phyloP scores from a whole-genome alignment of 176 grass and related monocot species.

The Carex parvula region DNA sequence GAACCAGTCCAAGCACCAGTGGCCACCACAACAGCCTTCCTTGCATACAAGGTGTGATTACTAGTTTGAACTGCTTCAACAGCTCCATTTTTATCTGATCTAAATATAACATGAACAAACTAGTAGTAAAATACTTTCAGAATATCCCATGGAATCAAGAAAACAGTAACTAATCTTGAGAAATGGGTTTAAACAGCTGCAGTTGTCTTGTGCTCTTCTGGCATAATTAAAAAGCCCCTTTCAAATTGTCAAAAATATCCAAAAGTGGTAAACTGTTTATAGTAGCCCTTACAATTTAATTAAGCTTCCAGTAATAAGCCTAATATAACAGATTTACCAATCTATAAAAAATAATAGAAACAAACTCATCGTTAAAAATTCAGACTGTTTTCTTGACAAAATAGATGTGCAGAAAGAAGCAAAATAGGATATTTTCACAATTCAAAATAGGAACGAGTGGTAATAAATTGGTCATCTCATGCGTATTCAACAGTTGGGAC shows the following conservation, averaged over 20 bases:
- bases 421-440: neutral
- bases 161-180: neutral
- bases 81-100: slow-evolving; percentile 60
- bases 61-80: slow-evolving; percentile 86
- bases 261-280: neutral
- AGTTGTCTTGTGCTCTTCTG: neutral
- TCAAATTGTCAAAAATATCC: neutral
- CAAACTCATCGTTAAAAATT: neutral
- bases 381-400: neutral
- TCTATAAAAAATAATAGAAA: neutral
- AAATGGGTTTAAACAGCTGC: neutral
- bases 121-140: neutral
- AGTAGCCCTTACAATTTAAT: neutral
- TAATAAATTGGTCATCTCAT: neutral
- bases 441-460: neutral
- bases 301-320: neutral
- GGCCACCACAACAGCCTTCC: slow-evolving; percentile 74
- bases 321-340: neutral
- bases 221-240: neutral
- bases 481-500: neutral
- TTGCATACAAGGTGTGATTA: slow-evolving; percentile 62
- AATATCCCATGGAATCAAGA: neutral
- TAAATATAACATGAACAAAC: slow-evolving; percentile 37
- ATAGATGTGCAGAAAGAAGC: neutral
- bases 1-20: slow-evolving; percentile 80